These are phyloP conservation scores for Capsicum baccatum DNA, from an alignment of 257 asterid genomes.

Conservation along the genomic window DNA sequence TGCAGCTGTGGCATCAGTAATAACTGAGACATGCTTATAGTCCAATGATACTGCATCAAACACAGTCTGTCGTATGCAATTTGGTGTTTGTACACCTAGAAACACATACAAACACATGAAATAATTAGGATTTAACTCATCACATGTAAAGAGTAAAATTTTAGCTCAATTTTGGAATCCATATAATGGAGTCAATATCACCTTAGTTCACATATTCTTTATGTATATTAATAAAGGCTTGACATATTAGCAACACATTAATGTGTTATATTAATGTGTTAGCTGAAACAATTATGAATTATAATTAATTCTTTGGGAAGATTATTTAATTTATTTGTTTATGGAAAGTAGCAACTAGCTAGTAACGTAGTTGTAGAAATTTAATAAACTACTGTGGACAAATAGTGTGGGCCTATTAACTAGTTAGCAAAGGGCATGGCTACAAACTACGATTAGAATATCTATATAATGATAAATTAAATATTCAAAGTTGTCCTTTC, in stretches of 20 bases:
- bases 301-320: neutral
- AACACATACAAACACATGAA: neutral
- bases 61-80: conserved; percentile 80
- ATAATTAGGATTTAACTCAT: neutral
- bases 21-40: conserved; percentile 61
- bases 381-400: neutral
- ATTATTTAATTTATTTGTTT: conserved; percentile 7
- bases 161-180: no score
- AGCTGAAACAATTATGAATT: neutral
- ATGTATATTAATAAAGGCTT: neutral
- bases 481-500: no score
- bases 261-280: neutral
- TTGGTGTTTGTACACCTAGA: conserved; percentile 92
- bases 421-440: no score
- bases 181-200: no score
- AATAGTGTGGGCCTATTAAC: no score
- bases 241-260: neutral
- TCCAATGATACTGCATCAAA: conserved; percentile 86
- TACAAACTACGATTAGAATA: no score
- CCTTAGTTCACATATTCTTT: neutral
- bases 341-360: neutral
- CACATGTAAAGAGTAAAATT: no score
- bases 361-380: neutral
- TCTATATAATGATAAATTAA: no score
- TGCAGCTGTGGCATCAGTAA: conserved; percentile 85